These are phyloP conservation scores for Neohortaea acidophila DNA, from an alignment of 495 filamentous ascomycete genomes.

Conservation along the genomic window DNA sequence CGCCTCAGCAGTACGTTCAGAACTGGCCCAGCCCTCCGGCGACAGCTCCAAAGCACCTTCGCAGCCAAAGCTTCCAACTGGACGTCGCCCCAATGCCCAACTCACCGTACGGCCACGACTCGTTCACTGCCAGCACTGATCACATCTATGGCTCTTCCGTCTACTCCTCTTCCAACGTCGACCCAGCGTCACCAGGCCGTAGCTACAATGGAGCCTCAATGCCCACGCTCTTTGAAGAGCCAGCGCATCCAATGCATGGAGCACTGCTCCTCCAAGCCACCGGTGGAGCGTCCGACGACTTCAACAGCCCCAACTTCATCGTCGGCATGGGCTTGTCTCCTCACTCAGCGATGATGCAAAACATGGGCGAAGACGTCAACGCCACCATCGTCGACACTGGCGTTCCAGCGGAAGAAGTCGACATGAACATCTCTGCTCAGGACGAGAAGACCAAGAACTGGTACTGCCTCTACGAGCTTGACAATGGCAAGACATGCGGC, in stretches of 20 bases:
- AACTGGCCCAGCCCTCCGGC: conserved; percentile 12
- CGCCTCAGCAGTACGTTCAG: conserved; percentile 12
- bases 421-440: conserved; percentile 66
- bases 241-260: not conserved
- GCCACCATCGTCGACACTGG: conserved; percentile 47
- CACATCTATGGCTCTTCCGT: conserved; percentile 11
- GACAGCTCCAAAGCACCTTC: conserved; percentile 12
- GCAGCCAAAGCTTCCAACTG: conserved; percentile 23
- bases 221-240: conserved; percentile 18
- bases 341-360: conserved; percentile 13
- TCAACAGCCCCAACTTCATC: conserved; percentile 25
- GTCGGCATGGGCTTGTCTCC: conserved; percentile 24
- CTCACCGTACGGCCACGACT: not conserved
- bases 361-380: conserved; percentile 21
- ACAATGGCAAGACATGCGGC: conserved; percentile 36
- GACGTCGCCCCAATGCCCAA: conserved; percentile 36
- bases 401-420: conserved; percentile 74
- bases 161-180: conserved; percentile 12
- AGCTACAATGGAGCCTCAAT: conserved; percentile 7
- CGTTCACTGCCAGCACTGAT: conserved; percentile 2
- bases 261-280: conserved; percentile 24
- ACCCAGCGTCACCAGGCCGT: conserved; percentile 9
- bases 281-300: conserved; percentile 31
- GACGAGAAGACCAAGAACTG: conserved; percentile 63
- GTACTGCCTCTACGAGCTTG: conserved; percentile 61